Evolutionary conservation across 2,329 filamentous ascomycete genomes (phyloP).

Genomic region (Thelonectria olida): DNA sequence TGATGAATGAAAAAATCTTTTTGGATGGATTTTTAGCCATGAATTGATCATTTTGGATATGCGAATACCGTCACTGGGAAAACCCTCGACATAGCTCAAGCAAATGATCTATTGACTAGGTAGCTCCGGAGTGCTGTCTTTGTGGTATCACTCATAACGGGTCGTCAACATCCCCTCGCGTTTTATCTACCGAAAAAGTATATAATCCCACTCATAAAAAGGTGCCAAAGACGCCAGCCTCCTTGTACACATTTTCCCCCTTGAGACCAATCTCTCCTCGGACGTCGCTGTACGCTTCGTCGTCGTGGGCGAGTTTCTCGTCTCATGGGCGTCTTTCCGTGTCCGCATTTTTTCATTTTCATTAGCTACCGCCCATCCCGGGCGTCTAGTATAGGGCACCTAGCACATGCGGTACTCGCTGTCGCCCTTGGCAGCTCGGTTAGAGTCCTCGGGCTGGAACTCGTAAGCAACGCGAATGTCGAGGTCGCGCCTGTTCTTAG

Average conservation of each 20-base stretch:
- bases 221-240: slow-evolving; percentile 40
- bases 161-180: slow-evolving; percentile 36
- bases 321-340: not conserved
- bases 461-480: slow-evolving; percentile 90
- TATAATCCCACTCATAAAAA: slow-evolving; percentile 23
- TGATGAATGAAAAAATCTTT: slow-evolving; percentile 27
- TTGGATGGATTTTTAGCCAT: slow-evolving; percentile 8
- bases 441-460: slow-evolving; percentile 78
- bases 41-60: not conserved
- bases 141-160: slow-evolving; percentile 42
- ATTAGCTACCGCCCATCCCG: slow-evolving; percentile 26
- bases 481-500: slow-evolving; percentile 93
- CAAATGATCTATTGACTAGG: slow-evolving; percentile 41
- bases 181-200: slow-evolving; percentile 35
- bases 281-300: slow-evolving; percentile 14
- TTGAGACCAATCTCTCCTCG: slow-evolving; percentile 27
- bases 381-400: slow-evolving; percentile 19
- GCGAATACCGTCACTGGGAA: not conserved
- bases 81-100: slow-evolving; percentile 25
- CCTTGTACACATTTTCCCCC: slow-evolving; percentile 31
- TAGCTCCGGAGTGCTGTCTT: slow-evolving; percentile 40
- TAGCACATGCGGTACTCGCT: slow-evolving; percentile 86
- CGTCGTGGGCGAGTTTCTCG: not conserved
- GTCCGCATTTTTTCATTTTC: slow-evolving; percentile 20
- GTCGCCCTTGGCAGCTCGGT: slow-evolving; percentile 72